Evolutionary conservation across 345 rosid species (phyloP).

Genomic region (Citrus mangshanensis): DNA sequence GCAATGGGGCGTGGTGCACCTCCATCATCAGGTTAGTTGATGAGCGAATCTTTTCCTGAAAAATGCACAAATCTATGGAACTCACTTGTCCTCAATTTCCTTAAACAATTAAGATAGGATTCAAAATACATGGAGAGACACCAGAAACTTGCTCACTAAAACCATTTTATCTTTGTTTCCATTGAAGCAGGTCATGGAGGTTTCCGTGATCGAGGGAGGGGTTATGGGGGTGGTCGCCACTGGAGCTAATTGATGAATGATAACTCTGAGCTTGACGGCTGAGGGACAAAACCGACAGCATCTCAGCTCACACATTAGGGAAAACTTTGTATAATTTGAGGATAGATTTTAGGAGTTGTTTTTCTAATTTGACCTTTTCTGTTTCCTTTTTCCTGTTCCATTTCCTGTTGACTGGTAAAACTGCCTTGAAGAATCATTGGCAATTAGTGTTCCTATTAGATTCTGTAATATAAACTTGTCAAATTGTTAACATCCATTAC

Average conservation of each 20-base stretch:
- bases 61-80: background rate
- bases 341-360: constrained; percentile 4
- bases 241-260: constrained; percentile 37
- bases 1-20: constrained; percentile 97
- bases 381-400: background rate
- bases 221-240: constrained; percentile 47
- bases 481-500: background rate
- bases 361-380: background rate
- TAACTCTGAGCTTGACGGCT: background rate
- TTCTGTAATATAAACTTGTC: constrained; percentile 12
- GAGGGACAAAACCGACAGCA: background rate
- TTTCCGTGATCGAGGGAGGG: constrained; percentile 65
- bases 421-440: constrained; percentile 4
- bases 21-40: constrained; percentile 72
- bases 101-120: background rate
- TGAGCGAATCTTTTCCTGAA: background rate
- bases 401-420: background rate
- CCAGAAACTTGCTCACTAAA: background rate
- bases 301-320: background rate
- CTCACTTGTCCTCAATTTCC: background rate
- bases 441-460: background rate
- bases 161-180: background rate
- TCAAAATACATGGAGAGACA: background rate
- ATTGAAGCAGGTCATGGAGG: constrained; percentile 46
- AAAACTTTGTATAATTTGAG: background rate